Conservation (phyloP, 495 filamentous ascomycete genomes). For the Aspergillus mulundensis region DNA sequence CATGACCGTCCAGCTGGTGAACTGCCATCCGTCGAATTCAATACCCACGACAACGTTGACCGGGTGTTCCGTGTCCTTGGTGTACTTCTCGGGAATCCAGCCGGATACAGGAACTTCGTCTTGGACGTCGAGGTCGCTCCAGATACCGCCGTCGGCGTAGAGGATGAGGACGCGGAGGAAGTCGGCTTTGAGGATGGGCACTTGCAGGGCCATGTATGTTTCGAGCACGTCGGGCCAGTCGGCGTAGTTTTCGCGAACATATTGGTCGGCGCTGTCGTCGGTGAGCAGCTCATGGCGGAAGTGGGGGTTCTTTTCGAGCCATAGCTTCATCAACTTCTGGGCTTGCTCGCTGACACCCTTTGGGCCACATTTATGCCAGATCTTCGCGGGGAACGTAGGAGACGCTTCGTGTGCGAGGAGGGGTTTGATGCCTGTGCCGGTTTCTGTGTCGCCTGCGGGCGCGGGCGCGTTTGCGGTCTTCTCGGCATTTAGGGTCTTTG, state of each 20-base stretch:
- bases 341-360: constrained; percentile 14
- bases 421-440: constrained; percentile 1
- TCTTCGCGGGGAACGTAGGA: constrained; percentile 17
- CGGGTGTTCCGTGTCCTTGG: constrained; percentile 1
- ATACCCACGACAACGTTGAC: constrained; percentile 38
- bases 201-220: constrained; percentile 24
- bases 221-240: constrained; percentile 23
- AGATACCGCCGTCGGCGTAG: constrained; percentile 40
- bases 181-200: constrained; percentile 38
- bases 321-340: constrained; percentile 17
- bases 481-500: neutral
- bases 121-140: constrained; percentile 41
- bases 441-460: neutral
- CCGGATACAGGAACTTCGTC: constrained; percentile 30
- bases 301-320: constrained; percentile 27
- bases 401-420: constrained; percentile 2
- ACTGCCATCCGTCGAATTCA: constrained; percentile 38
- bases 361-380: constrained; percentile 32
- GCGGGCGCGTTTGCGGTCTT: neutral
- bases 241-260: constrained; percentile 27
- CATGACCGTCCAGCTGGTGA: constrained; percentile 40
- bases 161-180: constrained; percentile 40
- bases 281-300: constrained; percentile 35
- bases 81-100: constrained; percentile 34
- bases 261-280: constrained; percentile 28